phyloP scores from a whole-genome alignment of 192 early-diverging fungal species.

The Pilobolus umbonatus region DNA sequence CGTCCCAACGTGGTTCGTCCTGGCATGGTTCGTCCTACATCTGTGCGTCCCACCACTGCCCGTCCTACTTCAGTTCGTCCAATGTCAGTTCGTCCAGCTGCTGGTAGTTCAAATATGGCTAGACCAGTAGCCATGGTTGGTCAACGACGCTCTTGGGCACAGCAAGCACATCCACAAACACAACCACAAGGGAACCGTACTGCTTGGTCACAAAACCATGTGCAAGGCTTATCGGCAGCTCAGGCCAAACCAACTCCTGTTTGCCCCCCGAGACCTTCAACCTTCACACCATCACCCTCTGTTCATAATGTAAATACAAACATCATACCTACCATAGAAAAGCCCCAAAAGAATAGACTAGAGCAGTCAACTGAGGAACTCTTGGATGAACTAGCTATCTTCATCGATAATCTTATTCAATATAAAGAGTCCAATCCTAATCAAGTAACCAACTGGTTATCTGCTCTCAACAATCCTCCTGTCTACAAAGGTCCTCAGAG shows the following conservation, averaged over 20 bases:
- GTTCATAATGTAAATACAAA: not conserved
- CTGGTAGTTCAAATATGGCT: not conserved
- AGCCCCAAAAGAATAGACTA: not conserved
- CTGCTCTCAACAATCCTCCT: constrained; percentile 34
- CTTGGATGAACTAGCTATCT: constrained; percentile 9
- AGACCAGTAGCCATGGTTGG: not conserved
- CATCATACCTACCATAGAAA: not conserved
- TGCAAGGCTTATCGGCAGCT: constrained; percentile 6
- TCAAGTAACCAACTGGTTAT: constrained; percentile 17
- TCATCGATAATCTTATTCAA: constrained; percentile 2
- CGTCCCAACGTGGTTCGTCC: not conserved
- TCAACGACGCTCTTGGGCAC: constrained; percentile 18
- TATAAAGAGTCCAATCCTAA: not conserved
- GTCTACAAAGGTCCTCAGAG: not conserved
- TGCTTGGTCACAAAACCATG: constrained; percentile 17
- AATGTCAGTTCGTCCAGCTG: not conserved
- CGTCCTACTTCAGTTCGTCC: not conserved
- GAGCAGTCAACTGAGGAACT: constrained; percentile 19
- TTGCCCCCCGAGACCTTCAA: not conserved
- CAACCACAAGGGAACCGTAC: not conserved
- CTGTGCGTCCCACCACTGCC: not conserved
- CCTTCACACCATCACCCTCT: not conserved
- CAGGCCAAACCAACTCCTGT: not conserved
- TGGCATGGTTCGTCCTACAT: not conserved
- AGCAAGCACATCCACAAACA: constrained; percentile 17